Evolutionary conservation across 2,329 filamentous ascomycete species (phyloP).

Genomic region (Akanthomyces uredinophilus): DNA sequence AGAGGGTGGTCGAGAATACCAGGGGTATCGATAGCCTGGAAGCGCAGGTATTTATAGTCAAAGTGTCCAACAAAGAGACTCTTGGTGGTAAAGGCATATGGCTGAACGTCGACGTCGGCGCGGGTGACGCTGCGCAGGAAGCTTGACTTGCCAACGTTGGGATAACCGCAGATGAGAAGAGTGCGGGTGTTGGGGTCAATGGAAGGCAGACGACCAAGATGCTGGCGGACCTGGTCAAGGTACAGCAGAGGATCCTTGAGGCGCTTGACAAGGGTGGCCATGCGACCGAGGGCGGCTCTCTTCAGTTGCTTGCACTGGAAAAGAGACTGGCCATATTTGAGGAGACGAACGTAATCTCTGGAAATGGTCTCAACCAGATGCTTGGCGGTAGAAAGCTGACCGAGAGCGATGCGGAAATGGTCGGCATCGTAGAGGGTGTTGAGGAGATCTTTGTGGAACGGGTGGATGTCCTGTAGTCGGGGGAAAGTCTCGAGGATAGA

Average conservation of each 20-base stretch:
- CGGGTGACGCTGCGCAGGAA: slow-evolving; percentile 89
- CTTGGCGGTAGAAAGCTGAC: slow-evolving; percentile 93
- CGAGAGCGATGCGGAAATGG: slow-evolving; percentile 94
- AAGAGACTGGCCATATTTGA: slow-evolving; percentile 90
- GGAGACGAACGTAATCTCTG: slow-evolving; percentile 87
- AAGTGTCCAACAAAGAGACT: slow-evolving; percentile 96
- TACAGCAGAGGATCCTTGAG: slow-evolving; percentile 93
- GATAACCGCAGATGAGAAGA: slow-evolving; percentile 93
- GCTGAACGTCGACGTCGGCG: slow-evolving; percentile 94
- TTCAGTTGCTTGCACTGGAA: slow-evolving; percentile 99
- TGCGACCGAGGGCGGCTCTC: slow-evolving; percentile 89
- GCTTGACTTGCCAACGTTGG: slow-evolving; percentile 95
- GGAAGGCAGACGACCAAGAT: slow-evolving; percentile 93
- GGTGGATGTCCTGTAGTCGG: slow-evolving; percentile 87
- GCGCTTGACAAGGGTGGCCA: slow-evolving; percentile 94
- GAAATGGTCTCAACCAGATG: slow-evolving; percentile 94
- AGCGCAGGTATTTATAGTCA: slow-evolving; percentile 69
- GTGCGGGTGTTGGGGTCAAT: slow-evolving; percentile 98
- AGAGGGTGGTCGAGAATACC: slow-evolving; percentile 96
- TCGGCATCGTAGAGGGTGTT: slow-evolving; percentile 99
- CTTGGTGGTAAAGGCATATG: slow-evolving; percentile 98
- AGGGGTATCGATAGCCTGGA: slow-evolving; percentile 89
- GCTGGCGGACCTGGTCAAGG: slow-evolving; percentile 86
- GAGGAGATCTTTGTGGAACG: slow-evolving; percentile 77
- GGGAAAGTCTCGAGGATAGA: slow-evolving; percentile 91